Evolutionary conservation across 176 grass and related monocot genomes (phyloP).

Genomic region (Dactylis glomerata): DNA sequence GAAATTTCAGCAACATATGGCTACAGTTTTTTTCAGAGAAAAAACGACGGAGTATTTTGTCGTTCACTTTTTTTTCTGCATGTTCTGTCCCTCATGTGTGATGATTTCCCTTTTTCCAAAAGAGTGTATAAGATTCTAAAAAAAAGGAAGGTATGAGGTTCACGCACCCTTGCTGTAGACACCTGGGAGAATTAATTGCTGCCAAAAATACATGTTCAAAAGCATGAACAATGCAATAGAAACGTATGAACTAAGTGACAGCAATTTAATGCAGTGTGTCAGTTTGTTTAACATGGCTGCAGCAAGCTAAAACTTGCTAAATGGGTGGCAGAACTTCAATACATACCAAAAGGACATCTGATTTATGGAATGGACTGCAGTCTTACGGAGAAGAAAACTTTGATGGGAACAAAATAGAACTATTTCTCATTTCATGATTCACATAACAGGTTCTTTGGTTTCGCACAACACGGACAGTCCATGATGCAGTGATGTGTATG

Average conservation of each 20-base stretch:
- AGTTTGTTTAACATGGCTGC: background rate
- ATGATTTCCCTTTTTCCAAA: background rate
- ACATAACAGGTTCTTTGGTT: background rate
- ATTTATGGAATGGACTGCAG: background rate
- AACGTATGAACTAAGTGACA: background rate
- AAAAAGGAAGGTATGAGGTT: background rate
- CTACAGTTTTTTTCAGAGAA: background rate
- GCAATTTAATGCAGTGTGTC: background rate
- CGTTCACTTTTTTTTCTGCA: background rate
- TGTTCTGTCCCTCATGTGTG: background rate
- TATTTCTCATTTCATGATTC: background rate
- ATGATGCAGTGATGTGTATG: background rate
- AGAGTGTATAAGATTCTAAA: background rate
- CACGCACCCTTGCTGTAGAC: background rate
- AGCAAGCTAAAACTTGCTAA: background rate
- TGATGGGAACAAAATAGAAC: background rate
- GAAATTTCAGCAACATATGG: background rate
- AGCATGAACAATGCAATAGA: background rate
- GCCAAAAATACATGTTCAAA: background rate
- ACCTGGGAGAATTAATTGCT: background rate
- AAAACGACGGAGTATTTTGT: background rate
- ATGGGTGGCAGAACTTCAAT: background rate
- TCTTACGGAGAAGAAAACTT: background rate
- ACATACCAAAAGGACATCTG: background rate
- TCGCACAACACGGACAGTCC: background rate